Base-by-base conservation (phyloP, 768 basidiomycete genomes). In the Boletellus ananas region DNA sequence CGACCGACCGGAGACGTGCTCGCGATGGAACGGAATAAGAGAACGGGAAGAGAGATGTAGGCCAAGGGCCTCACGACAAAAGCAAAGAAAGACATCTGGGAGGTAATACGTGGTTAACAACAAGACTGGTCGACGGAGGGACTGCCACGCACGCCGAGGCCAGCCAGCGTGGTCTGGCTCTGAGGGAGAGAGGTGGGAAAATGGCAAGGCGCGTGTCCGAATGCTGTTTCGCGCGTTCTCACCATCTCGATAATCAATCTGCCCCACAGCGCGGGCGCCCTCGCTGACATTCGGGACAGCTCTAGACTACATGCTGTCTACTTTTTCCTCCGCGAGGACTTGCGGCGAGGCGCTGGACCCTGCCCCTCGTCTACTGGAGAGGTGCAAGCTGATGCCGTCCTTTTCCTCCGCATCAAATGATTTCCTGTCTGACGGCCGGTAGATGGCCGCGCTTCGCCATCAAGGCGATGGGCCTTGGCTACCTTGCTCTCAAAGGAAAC, bases 11-110 rank as follows among this genome's bases (percentile, higher is more conserved):
- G 78, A 2, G 81, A 83, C 4, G 71, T 64, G 33, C 75, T 71
- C 9, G 85, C 75, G 50, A 86, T 70, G 37, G 79, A 77, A 40
- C 82, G 81, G 33, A 87, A 73, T 41, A 88, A 66, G 58, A 90
- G 70, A 53, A 83, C 60, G 1, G 90, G 90, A 29, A 91, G 74
- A 25, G 89, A 88, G 52, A 87, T 58, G 62, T 91, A 92, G 41
- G 84, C 89, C 46, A 90, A 68, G 5, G 88, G 83, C 65, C 80
- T 85, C 66, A 88, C 65, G 51, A 89, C 51, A 47, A 74, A 71
- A 41, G 75, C 60, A 58, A 89, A 62, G 60, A 85, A 72, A 54
- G 83, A 83, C 88, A 90, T 90, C 56, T 54, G 61, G 59, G 50
- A 56, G 47, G 50, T 43, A 34, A 52, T 53, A 36, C 52, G 50